phyloP scores from a whole-genome alignment of 2,329 filamentous ascomycete genomes.

The Hypoxylon sp. region DNA sequence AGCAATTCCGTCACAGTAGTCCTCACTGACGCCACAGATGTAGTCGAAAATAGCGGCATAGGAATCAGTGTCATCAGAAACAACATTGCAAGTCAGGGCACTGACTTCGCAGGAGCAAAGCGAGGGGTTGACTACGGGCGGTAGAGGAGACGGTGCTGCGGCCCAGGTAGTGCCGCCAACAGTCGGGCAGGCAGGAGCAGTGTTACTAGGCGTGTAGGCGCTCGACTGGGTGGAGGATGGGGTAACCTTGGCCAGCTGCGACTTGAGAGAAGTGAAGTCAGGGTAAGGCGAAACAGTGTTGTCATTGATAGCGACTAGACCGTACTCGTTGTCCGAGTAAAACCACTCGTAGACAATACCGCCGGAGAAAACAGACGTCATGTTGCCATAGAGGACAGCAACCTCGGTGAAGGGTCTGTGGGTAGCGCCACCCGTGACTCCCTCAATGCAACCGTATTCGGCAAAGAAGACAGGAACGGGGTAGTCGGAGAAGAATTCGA shows the following conservation, averaged over 20 bases:
- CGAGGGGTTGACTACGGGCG: constrained; percentile 80
- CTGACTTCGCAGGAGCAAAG: constrained; percentile 90
- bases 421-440: constrained; percentile 62
- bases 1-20: constrained; percentile 75
- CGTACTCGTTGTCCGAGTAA: constrained; percentile 90
- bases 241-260: constrained; percentile 74
- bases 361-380: constrained; percentile 90
- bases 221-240: constrained; percentile 74
- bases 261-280: constrained; percentile 80
- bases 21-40: constrained; percentile 71
- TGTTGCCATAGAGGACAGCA: constrained; percentile 80
- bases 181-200: constrained; percentile 76
- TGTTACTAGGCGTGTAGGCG: constrained; percentile 80
- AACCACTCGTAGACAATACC: constrained; percentile 99
- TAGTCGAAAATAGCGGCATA: constrained; percentile 78
- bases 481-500: constrained; percentile 88
- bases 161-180: constrained; percentile 73
- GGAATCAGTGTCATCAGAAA: constrained; percentile 64
- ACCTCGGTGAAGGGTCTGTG: constrained; percentile 89
- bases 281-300: constrained; percentile 72
- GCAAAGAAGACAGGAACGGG: constrained; percentile 97
- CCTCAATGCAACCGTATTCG: constrained; percentile 93
- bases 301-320: constrained; percentile 73
- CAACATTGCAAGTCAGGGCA: constrained; percentile 77
- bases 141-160: constrained; percentile 74